phyloP scores from a whole-genome alignment of 495 filamentous ascomycete genomes.

The Hypoxylon crocopeplum region DNA sequence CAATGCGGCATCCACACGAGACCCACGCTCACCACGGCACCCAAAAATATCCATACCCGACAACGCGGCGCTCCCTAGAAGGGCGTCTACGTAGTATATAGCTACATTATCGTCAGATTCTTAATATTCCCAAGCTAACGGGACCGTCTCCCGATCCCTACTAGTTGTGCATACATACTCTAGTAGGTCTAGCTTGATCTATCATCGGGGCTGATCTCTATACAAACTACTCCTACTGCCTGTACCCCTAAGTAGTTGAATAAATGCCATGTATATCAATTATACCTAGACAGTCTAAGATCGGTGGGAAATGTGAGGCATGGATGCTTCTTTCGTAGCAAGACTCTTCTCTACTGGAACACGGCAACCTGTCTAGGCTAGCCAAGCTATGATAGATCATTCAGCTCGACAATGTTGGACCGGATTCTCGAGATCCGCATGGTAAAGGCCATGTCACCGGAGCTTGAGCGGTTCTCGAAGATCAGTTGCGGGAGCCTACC shows the following conservation, averaged over 20 bases:
- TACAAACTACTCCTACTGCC: slow-evolving; percentile 1
- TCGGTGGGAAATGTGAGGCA: too few relatives aligned
- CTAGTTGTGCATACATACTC: neutral
- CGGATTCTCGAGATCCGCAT: slow-evolving; percentile 6
- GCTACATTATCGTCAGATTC: slow-evolving; percentile 24
- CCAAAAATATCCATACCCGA: slow-evolving; percentile 18
- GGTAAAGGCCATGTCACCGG: slow-evolving; percentile 1
- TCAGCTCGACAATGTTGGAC: slow-evolving; percentile 4
- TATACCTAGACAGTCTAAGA: too few relatives aligned
- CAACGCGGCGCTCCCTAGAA: slow-evolving; percentile 15
- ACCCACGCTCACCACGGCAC: slow-evolving; percentile 14
- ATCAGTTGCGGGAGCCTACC: slow-evolving; percentile 4
- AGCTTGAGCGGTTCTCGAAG: neutral
- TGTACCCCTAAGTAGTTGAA: too few relatives aligned
- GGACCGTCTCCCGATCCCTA: slow-evolving; percentile 16
- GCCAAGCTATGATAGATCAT: slow-evolving; percentile 5
- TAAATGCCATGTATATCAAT: too few relatives aligned
- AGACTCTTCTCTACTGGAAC: too few relatives aligned
- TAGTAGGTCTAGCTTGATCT: slow-evolving; percentile 15
- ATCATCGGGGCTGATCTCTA: slow-evolving; percentile 18
- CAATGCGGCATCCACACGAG: slow-evolving; percentile 4
- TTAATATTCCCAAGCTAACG: slow-evolving; percentile 22
- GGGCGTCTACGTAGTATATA: neutral
- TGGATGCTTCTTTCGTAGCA: too few relatives aligned
- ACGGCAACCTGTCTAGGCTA: slow-evolving; percentile 2